Conservation (phyloP, 345 rosid genomes). For the Adansonia digitata region DNA sequence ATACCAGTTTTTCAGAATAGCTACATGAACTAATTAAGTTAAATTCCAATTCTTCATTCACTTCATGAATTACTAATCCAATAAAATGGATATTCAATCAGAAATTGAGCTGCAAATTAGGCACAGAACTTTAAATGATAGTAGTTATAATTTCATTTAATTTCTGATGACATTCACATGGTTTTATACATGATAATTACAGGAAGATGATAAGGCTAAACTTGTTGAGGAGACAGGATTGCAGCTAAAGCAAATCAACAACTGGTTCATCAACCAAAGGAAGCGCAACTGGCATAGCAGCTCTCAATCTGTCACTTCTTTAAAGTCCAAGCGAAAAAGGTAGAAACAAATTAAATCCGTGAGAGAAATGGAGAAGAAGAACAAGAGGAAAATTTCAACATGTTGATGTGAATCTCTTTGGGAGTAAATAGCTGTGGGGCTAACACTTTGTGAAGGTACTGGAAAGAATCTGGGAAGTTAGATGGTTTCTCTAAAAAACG, state of each 20-base stretch:
- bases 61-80: neutral
- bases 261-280: constrained; percentile 99
- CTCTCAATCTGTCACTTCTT: constrained; percentile 84
- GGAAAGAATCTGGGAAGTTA: neutral
- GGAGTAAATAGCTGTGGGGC: constrained; percentile 22
- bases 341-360: constrained; percentile 16
- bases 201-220: constrained; percentile 99
- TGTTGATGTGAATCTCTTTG: constrained; percentile 11
- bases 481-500: constrained; percentile 2
- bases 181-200: constrained; percentile 8
- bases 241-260: constrained; percentile 96
- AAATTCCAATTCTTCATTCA: too few relatives aligned
- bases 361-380: neutral
- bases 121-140: neutral
- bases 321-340: constrained; percentile 94
- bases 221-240: constrained; percentile 97
- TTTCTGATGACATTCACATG: neutral
- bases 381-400: neutral
- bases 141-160: neutral
- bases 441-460: constrained; percentile 23
- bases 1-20: too few relatives aligned
- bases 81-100: neutral
- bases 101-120: neutral
- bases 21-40: too few relatives aligned
- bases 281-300: constrained; percentile 97